Evolutionary conservation across 345 rosid genomes (phyloP).

Genomic region (Sapria himalayana): DNA sequence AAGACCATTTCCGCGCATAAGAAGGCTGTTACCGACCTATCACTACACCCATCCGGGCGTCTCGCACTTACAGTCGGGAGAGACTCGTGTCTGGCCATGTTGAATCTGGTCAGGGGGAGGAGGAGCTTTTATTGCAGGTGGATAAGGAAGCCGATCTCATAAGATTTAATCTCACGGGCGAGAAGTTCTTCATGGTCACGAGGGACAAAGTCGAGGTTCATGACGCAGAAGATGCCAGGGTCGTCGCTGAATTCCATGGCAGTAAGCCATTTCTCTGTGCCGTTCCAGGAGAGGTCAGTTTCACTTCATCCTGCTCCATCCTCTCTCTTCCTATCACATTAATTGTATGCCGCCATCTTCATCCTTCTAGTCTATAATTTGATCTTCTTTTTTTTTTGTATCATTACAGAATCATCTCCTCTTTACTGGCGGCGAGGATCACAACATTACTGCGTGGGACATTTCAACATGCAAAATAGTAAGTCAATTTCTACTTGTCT

Average conservation of each 20-base stretch:
- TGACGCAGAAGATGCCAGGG: slow-evolving; percentile 65
- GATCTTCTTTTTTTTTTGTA: too few relatives aligned
- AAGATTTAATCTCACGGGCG: slow-evolving; percentile 35
- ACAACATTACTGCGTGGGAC: too few relatives aligned
- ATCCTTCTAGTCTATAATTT: too few relatives aligned
- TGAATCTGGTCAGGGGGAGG: slow-evolving; percentile 76
- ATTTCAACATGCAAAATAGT: too few relatives aligned
- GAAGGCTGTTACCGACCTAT: slow-evolving; percentile 47
- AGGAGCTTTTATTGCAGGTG: slow-evolving; percentile 50
- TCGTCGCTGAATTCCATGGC: slow-evolving; percentile 39
- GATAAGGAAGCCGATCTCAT: slow-evolving; percentile 56
- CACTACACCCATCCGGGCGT: slow-evolving; percentile 68
- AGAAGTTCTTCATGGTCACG: slow-evolving; percentile 49
- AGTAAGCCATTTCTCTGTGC: slow-evolving; percentile 57
- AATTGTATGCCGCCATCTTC: too few relatives aligned
- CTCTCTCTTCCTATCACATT: too few relatives aligned
- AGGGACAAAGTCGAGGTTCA: slow-evolving; percentile 49
- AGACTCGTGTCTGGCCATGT: slow-evolving; percentile 68
- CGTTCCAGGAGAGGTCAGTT: slow-evolving; percentile 55
- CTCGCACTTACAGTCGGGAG: slow-evolving; percentile 62
- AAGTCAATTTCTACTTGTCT: too few relatives aligned
- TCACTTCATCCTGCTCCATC: too few relatives aligned
- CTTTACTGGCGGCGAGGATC: too few relatives aligned
- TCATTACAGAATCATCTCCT: too few relatives aligned
- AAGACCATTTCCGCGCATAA: slow-evolving; percentile 47